These are phyloP conservation scores for Porphyrellus cyaneotinctus DNA, from an alignment of 768 basidiomycete genomes.

Conservation along the genomic window DNA sequence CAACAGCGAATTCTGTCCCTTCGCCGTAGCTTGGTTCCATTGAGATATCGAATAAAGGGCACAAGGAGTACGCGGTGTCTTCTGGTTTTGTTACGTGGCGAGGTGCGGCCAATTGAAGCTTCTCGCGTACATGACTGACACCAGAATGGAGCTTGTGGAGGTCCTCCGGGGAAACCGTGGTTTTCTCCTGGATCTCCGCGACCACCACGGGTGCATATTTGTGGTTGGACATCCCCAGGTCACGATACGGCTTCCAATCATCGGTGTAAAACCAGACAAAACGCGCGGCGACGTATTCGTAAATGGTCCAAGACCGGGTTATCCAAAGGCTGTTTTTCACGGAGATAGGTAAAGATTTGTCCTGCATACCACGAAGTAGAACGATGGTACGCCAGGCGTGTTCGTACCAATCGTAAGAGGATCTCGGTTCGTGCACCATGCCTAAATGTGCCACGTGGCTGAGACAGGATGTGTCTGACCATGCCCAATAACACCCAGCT, in stretches of 20 bases:
- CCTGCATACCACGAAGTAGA: background rate
- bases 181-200: background rate
- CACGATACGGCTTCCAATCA: background rate
- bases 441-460: too few relatives aligned
- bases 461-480: background rate
- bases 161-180: background rate
- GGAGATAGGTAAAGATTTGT: background rate
- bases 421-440: background rate
- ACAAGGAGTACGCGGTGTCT: background rate
- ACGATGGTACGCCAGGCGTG: slow-evolving; percentile 1
- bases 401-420: background rate
- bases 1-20: background rate
- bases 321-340: background rate
- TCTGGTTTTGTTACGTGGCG: background rate
- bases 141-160: background rate
- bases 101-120: background rate
- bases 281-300: background rate
- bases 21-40: background rate
- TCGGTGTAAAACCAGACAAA: background rate
- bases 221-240: background rate
- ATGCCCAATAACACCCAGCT: background rate
- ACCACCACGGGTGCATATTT: background rate
- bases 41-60: background rate
- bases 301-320: background rate
- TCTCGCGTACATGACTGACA: background rate